These are phyloP conservation scores for Diplodia scrobiculata DNA, from an alignment of 2,329 filamentous ascomycete genomes.

Conservation along the genomic window DNA sequence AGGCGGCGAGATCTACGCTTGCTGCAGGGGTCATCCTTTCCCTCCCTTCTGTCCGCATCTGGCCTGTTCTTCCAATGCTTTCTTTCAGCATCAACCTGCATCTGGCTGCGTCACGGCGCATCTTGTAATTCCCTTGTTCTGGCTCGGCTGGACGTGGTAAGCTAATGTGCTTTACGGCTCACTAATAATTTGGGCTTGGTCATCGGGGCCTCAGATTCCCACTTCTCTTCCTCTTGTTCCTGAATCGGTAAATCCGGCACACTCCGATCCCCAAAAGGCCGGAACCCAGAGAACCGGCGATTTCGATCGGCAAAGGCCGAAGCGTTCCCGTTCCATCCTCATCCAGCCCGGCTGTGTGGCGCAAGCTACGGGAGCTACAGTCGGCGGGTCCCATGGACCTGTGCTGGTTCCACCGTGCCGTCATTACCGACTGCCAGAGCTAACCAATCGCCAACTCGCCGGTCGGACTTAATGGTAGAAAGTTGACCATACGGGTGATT, in stretches of 20 bases:
- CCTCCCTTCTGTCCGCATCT: background rate
- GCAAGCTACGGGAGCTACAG: background rate
- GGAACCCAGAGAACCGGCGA: background rate
- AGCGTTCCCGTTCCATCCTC: background rate
- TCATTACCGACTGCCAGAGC: background rate
- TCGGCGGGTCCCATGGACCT: background rate
- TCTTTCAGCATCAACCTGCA: background rate
- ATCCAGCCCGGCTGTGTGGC: background rate
- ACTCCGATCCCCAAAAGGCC: background rate
- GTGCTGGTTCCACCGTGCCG: background rate
- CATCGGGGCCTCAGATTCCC: background rate
- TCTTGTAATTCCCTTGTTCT: background rate
- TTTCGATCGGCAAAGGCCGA: background rate
- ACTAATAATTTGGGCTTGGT: background rate
- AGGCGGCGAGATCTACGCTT: background rate
- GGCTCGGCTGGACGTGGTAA: background rate
- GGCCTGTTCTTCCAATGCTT: background rate
- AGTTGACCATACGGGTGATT: background rate
- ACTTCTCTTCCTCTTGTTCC: background rate
- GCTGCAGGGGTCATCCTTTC: background rate
- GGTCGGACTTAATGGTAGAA: background rate
- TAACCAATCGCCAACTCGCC: background rate
- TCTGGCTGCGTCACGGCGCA: background rate
- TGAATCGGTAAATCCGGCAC: background rate
- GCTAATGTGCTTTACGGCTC: background rate